Evolutionary conservation across 257 asterid species (phyloP).

Genomic region (Nicotiana undulata): DNA sequence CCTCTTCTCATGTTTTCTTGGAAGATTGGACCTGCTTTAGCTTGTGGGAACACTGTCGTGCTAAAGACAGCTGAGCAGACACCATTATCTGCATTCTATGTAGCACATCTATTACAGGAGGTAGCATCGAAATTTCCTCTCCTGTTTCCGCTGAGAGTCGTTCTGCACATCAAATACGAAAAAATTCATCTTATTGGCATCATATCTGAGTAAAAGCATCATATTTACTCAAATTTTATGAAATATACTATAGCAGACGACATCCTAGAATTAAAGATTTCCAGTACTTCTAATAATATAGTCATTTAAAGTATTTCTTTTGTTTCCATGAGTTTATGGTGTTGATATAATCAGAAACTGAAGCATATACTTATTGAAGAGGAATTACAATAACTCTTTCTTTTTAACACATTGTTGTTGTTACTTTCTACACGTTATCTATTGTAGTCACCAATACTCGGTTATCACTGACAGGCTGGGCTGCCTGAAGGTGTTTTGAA

Average conservation of each 20-base stretch:
- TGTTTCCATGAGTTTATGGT: not conserved
- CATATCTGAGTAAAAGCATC: not conserved
- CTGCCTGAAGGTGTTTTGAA: slow-evolving; percentile 89
- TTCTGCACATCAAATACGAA: not conserved
- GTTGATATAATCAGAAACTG: not conserved
- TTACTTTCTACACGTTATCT: not conserved
- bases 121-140: slow-evolving; percentile 26
- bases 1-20: slow-evolving; percentile 86
- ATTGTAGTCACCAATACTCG: not conserved
- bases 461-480: slow-evolving; percentile 64
- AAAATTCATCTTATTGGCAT: not conserved
- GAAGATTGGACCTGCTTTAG: slow-evolving; percentile 96
- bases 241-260: too few relatives aligned
- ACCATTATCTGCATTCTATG: slow-evolving; percentile 84
- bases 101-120: slow-evolving; percentile 74
- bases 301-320: not conserved
- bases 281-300: not conserved
- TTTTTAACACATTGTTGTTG: not conserved
- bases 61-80: slow-evolving; percentile 98
- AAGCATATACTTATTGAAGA: not conserved
- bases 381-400: not conserved
- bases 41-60: slow-evolving; percentile 76
- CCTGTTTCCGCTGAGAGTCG: not conserved
- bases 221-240: not conserved
- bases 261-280: too few relatives aligned